phyloP scores from a whole-genome alignment of 805 yeast genomes.

The Barnettozyma populi region DNA sequence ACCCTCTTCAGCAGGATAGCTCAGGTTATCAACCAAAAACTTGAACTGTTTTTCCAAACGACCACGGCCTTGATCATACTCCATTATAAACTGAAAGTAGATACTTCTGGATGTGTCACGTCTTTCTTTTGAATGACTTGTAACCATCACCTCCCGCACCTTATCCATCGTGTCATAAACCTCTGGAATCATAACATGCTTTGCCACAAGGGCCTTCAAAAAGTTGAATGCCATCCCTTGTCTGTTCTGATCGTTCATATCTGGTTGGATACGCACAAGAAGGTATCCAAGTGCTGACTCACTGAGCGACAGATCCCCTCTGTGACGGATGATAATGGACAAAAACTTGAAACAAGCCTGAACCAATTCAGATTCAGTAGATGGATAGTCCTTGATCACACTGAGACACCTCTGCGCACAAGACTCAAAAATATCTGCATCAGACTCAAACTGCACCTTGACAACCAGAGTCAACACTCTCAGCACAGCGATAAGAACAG shows the following conservation, averaged over 20 bases:
- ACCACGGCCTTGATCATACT: slow-evolving; percentile 89
- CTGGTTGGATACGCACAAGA: slow-evolving; percentile 70
- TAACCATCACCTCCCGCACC: slow-evolving; percentile 80
- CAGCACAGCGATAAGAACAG: slow-evolving; percentile 64
- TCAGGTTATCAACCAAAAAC: slow-evolving; percentile 71
- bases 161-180: slow-evolving; percentile 83
- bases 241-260: slow-evolving; percentile 80
- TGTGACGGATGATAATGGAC: slow-evolving; percentile 66
- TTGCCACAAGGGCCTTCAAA: slow-evolving; percentile 68
- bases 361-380: slow-evolving; percentile 71
- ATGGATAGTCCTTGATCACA: slow-evolving; percentile 68
- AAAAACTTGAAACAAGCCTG: slow-evolving; percentile 75
- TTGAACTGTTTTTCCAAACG: slow-evolving; percentile 78
- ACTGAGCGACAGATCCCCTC: slow-evolving; percentile 58
- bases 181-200: slow-evolving; percentile 76
- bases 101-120: slow-evolving; percentile 81
- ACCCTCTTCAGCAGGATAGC: slow-evolving; percentile 82
- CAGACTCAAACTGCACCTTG: slow-evolving; percentile 55
- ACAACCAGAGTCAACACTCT: slow-evolving; percentile 56
- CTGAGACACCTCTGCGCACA: slow-evolving; percentile 57
- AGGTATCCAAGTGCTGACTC: slow-evolving; percentile 70
- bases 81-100: slow-evolving; percentile 82
- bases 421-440: slow-evolving; percentile 44
- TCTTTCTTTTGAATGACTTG: slow-evolving; percentile 77
- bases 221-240: slow-evolving; percentile 88